Conservation (phyloP, 139 green algal genomes). For the Diplosphaera chodatii region DNA sequence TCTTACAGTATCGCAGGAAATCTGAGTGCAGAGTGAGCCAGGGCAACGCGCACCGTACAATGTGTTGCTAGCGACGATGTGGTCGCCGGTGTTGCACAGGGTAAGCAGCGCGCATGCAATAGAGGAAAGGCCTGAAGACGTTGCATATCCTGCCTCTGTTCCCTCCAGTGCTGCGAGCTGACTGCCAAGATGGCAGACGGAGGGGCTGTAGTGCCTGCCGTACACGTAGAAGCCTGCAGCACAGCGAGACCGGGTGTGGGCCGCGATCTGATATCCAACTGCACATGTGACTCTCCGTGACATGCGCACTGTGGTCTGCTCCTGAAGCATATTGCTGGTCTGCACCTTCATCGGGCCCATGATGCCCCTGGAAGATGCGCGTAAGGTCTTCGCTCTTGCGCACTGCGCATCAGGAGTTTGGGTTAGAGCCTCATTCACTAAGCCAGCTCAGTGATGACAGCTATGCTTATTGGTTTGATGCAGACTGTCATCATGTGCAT, state of each 20-base stretch:
- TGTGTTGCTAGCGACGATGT: constrained; percentile 50
- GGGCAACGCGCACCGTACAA: constrained; percentile 51
- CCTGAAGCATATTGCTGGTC: neutral
- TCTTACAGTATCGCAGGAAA: too few relatives aligned
- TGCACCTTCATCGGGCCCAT: neutral
- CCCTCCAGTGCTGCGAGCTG: constrained; percentile 67
- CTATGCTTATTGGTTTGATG: too few relatives aligned
- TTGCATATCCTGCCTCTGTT: constrained; percentile 54
- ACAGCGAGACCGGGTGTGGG: neutral
- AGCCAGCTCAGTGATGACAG: too few relatives aligned
- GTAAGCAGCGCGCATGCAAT: constrained; percentile 51
- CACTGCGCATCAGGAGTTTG: neutral
- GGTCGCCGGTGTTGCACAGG: constrained; percentile 61
- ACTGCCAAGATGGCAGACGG: constrained; percentile 38
- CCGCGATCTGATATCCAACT: too few relatives aligned
- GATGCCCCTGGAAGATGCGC: neutral
- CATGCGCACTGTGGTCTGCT: too few relatives aligned
- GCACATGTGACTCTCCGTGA: too few relatives aligned
- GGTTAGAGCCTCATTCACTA: too few relatives aligned
- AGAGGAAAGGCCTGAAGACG: constrained; percentile 58
- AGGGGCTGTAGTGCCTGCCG: constrained; percentile 57
- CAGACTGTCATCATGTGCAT: neutral
- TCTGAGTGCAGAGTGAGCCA: too few relatives aligned
- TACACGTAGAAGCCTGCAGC: constrained; percentile 26
- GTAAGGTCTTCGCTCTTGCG: neutral